Percentiles rank a stretch among this genome's conserved stretches.
phyloP scores from a whole-genome alignment of 2,329 filamentous ascomycete species.

The Alternaria atra region DNA sequence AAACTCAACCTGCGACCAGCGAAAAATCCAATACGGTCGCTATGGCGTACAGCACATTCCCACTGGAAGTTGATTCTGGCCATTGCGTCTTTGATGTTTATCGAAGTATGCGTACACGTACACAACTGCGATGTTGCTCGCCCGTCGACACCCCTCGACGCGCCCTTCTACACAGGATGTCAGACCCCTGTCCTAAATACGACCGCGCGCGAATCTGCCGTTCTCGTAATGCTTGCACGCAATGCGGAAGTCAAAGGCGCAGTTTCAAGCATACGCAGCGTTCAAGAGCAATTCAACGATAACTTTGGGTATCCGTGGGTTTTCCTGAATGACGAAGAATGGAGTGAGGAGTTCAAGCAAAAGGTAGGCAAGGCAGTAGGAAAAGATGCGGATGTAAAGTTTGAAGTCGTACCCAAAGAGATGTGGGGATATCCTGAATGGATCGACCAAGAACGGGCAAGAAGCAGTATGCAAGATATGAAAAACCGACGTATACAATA shows the following conservation, averaged over 20 bases:
- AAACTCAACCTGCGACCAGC: constrained; percentile 4
- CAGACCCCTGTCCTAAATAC: constrained; percentile 14
- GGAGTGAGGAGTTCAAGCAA: constrained; percentile 86
- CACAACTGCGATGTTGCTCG: constrained; percentile 12
- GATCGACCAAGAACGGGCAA: constrained; percentile 46
- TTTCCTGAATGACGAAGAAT: constrained; percentile 94
- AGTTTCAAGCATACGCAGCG: constrained; percentile 66
- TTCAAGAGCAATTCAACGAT: constrained; percentile 92
- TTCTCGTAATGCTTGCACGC: constrained; percentile 84
- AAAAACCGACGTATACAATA: constrained; percentile 84
- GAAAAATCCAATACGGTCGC: constrained; percentile 1
- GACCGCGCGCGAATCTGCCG: constrained; percentile 81
- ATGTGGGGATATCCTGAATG: constrained; percentile 87
- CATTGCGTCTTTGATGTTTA: constrained; percentile 3
- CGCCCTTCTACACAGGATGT: constrained; percentile 23
- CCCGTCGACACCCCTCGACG: constrained; percentile 18
- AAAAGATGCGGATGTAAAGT: constrained; percentile 72
- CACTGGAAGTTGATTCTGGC: constrained; percentile 18
- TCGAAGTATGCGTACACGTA: constrained; percentile 23
- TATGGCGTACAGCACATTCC: background rate
- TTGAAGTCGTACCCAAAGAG: constrained; percentile 85
- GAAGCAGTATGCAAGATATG: constrained; percentile 79
- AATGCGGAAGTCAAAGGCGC: constrained; percentile 86
- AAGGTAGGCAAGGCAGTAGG: constrained; percentile 82
- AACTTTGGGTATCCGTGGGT: constrained; percentile 99